phyloP scores from a whole-genome alignment of 164 flowering plant genomes.

The Dillenia suffruticosa region DNA sequence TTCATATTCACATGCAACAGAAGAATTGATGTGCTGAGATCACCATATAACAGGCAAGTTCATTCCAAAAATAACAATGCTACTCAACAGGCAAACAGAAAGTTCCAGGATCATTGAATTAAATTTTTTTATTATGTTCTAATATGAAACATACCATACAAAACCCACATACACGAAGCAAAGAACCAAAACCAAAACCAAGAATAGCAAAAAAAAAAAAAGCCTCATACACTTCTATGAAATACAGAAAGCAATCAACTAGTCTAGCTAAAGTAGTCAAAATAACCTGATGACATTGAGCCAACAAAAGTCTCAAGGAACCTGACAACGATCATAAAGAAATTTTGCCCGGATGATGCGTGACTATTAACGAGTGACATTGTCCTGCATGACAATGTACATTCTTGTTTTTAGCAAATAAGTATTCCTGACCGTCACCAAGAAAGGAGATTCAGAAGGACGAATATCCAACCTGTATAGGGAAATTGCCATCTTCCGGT shows the following conservation, averaged over 20 bases:
- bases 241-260: background rate
- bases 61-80: too few species aligned
- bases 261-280: background rate
- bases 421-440: too few species aligned
- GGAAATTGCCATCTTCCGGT: constrained; percentile 92
- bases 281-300: constrained; percentile 86
- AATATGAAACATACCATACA: too few species aligned
- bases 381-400: constrained; percentile 47
- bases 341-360: constrained; percentile 59
- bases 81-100: too few species aligned
- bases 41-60: too few species aligned
- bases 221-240: too few species aligned
- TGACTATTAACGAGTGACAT: constrained; percentile 82
- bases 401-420: too few species aligned
- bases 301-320: constrained; percentile 99
- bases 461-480: constrained; percentile 70
- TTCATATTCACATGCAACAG: constrained; percentile 10
- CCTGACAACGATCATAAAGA: constrained; percentile 66
- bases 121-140: too few species aligned
- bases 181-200: constrained; percentile 1
- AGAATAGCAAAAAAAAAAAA: background rate
- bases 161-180: too few species aligned
- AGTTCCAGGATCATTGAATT: too few species aligned
- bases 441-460: too few species aligned
- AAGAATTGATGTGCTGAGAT: background rate